A percentile compares a stretch with the other conserved stretches of the same genome.
Conservation (phyloP, 2,329 filamentous ascomycete genomes). For the Ceratocystis alfenasii region DNA sequence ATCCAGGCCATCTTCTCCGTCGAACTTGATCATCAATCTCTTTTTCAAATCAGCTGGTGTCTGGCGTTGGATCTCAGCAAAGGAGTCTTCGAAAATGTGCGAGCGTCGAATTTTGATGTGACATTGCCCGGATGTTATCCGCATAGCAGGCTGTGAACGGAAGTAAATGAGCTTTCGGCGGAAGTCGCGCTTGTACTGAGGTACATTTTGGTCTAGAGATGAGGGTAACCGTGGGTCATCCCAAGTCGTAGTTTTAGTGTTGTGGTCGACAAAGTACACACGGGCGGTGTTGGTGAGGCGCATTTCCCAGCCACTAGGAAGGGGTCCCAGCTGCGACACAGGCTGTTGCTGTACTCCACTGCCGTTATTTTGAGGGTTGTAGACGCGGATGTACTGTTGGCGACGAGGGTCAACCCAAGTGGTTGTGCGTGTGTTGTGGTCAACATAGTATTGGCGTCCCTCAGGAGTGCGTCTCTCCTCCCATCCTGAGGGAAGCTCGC, state of each 20-base stretch:
- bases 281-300: constrained; percentile 93
- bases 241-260: constrained; percentile 99
- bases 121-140: constrained; percentile 90
- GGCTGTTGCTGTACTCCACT: constrained; percentile 93
- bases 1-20: constrained; percentile 93
- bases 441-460: constrained; percentile 90
- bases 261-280: constrained; percentile 98
- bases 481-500: constrained; percentile 91
- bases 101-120: constrained; percentile 95
- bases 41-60: constrained; percentile 95
- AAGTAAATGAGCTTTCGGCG: constrained; percentile 97
- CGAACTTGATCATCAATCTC: constrained; percentile 98
- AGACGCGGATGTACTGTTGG: constrained; percentile 98
- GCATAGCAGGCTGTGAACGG: constrained; percentile 89
- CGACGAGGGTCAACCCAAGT: constrained; percentile 97
- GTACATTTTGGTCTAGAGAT: constrained; percentile 93
- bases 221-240: constrained; percentile 92
- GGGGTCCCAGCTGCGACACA: constrained; percentile 85
- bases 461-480: constrained; percentile 93
- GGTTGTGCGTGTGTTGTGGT: constrained; percentile 95
- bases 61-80: constrained; percentile 95
- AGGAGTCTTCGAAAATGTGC: constrained; percentile 97
- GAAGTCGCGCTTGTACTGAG: constrained; percentile 99
- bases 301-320: constrained; percentile 99
- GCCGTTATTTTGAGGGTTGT: constrained; percentile 71